Base-by-base conservation (phyloP, 1,284 basidiomycete species). In the Baeospora myosura region DNA sequence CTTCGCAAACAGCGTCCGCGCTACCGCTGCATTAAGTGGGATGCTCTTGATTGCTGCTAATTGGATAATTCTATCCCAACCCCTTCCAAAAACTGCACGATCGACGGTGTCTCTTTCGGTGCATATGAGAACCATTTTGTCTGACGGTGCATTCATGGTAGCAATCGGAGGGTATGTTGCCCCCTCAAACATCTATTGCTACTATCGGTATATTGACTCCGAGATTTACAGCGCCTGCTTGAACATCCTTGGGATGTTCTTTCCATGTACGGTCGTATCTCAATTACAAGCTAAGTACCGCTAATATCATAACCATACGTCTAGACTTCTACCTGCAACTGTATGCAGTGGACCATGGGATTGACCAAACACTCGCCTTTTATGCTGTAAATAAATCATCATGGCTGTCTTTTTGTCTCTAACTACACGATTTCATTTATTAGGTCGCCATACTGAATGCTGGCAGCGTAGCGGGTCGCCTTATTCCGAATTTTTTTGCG, bases 261-360 rank as follows among this genome's bases (percentile, higher is more conserved):
- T 74, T 43, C 71, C 72, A 5, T n/a, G n/a, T n/a, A n/a, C n/a
- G n/a, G n/a, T n/a, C n/a, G n/a, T n/a, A n/a, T n/a, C n/a, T n/a
- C n/a, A n/a, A n/a, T n/a, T n/a, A n/a, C n/a, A n/a, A n/a, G n/a
- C n/a, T n/a, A n/a, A n/a, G n/a, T n/a, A n/a, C n/a, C n/a, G n/a
- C n/a, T n/a, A n/a, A n/a, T n/a, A n/a, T n/a, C n/a, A n/a, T n/a
- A n/a, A n/a, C n/a, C n/a, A n/a, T n/a, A n/a, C n/a, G n/a, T n/a
- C n/a, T n/a, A n/a, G 70, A 71, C 51, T 76, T 77, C 54, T 77
- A 76, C 53, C 58, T 77, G 3, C 74, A 78, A 55, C 59, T 76
- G 0, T 76, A 68, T 44, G 65, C 73, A 4, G 52, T 67, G 5
- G 55, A 64, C 40, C 63, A 71, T 42, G 65, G 65, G 4, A 61